phyloP scores from a whole-genome alignment of 2,329 filamentous ascomycete genomes.

The Verticillium klebahnii region DNA sequence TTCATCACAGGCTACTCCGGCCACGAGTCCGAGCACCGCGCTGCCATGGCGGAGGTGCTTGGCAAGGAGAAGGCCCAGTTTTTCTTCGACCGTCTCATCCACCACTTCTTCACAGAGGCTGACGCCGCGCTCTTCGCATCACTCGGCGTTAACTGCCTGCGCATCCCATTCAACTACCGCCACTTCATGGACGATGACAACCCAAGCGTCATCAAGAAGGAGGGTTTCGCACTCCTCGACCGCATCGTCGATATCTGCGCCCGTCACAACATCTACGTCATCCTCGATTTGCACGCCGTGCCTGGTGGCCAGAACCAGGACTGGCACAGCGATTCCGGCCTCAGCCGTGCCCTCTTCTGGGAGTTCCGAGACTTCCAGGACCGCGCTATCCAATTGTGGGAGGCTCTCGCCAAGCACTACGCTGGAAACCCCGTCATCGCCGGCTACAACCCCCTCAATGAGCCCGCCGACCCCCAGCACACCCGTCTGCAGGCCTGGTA shows the following conservation, averaged over 20 bases:
- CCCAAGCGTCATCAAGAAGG: constrained; percentile 39
- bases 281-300: constrained; percentile 38
- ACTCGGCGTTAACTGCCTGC: constrained; percentile 52
- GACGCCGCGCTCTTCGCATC: constrained; percentile 55
- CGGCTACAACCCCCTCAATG: constrained; percentile 33
- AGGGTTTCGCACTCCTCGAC: constrained; percentile 45
- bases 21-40: constrained; percentile 53
- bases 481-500: constrained; percentile 33
- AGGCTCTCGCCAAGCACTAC: constrained; percentile 35
- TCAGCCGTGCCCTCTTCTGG: constrained; percentile 37
- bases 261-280: constrained; percentile 36
- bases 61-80: constrained; percentile 53
- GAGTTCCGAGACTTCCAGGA: constrained; percentile 42
- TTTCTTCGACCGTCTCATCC: constrained; percentile 53
- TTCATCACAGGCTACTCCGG: constrained; percentile 61
- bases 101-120: constrained; percentile 54
- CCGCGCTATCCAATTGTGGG: constrained; percentile 38
- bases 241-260: constrained; percentile 40
- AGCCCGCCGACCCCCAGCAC: constrained; percentile 24
- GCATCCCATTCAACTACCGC: constrained; percentile 58
- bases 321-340: constrained; percentile 38
- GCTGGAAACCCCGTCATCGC: constrained; percentile 36
- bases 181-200: constrained; percentile 50
- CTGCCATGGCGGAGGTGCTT: constrained; percentile 46
- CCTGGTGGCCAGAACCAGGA: constrained; percentile 43